A percentile compares a stretch with the other conserved stretches of the same genome.
These are phyloP conservation scores for Sequoia sempervirens DNA, from an alignment of 75 land plant genomes.

Conservation along the genomic window DNA sequence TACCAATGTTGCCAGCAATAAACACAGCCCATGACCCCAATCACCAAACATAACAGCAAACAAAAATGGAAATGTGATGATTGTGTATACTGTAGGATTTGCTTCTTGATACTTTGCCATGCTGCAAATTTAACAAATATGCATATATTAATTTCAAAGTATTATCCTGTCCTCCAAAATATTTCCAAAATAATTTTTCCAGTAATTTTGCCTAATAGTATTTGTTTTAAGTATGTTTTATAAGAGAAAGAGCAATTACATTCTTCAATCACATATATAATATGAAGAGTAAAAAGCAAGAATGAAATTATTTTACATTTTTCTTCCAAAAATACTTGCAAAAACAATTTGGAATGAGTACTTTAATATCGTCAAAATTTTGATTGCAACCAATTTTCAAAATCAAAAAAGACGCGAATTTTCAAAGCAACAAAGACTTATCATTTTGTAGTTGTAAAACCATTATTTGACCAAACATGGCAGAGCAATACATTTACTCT, in stretches of 20 bases:
- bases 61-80: slow-evolving; percentile 95
- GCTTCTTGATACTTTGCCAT: slow-evolving; percentile 91
- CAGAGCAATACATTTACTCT: background rate
- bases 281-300: background rate
- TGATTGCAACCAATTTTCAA: background rate
- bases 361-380: background rate
- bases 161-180: background rate
- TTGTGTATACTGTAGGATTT: slow-evolving; percentile 90
- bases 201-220: background rate
- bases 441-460: background rate
- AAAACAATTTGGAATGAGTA: background rate
- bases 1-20: slow-evolving; percentile 68
- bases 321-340: background rate
- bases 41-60: slow-evolving; percentile 99
- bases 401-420: background rate
- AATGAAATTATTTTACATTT: background rate
- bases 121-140: slow-evolving; percentile 39
- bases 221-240: background rate
- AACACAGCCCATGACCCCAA: slow-evolving; percentile 96
- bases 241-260: background rate
- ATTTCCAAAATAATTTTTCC: background rate
- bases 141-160: background rate
- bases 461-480: background rate
- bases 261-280: background rate
- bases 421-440: background rate